Evolutionary conservation across 306 rosid species (phyloP), one percentile per base, ranked within the genome.

Genomic region (Castanea mollissima): DNA sequence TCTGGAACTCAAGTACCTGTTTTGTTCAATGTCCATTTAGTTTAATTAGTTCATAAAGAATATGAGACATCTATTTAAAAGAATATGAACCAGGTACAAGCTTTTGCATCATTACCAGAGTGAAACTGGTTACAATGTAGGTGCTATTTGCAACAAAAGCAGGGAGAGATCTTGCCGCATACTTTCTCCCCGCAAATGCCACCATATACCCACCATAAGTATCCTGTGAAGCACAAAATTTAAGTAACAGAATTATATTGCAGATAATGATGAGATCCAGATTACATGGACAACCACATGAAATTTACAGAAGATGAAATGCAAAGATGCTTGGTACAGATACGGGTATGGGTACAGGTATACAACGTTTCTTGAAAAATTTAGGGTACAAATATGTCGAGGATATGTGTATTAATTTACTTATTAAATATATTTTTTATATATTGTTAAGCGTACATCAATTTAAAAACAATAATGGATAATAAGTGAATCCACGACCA

Each of bases 1-100:
- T 91, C 63, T 91, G 76, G 77, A 91, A 91, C 84, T 89, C 93
- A 1, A 91, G 87, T 62, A 89, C 96, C 96, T 91, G 69, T 62
- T 79, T 78, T 77, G 78, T n/a, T 49, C 81, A 79, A 81, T 71
- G 32, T 38, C 32, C 69, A 78, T 44, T 74, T 25, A 41, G 65
- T 64, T 81, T 55, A 76, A 21, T 32, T 18, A 44, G 51, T 35
- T 38, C 49, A 57, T 27, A 13, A 51, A 69, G 44, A 71, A 38
- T 19, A 18, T 35, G 72, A 67, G 52, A 8, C n/a, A 11, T 65
- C 49, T 65, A 18, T 16, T 65, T 6, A 59, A 54, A 44, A 57
- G 75, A 76, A 25, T 9, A 71, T 55, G 25, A 64, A 35, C 13
- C 21, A 38, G 10, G 77, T 49, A 6, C 77, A 38, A 15, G 62